phyloP scores from a whole-genome alignment of 169 alveolate species.

The Ichthyophthirius multifiliis region DNA sequence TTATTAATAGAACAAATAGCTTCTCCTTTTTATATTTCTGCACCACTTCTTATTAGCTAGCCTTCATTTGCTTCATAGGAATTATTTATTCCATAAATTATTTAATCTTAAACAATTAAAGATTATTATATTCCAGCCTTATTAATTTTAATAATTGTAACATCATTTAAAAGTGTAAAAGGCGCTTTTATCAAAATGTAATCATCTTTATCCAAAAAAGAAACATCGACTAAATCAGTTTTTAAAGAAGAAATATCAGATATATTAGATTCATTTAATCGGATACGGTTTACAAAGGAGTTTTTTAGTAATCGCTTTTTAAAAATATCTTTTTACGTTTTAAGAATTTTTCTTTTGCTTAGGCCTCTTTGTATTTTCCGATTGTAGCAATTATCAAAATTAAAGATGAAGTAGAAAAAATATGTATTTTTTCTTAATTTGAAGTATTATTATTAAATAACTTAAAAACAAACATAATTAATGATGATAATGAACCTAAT shows the following conservation, averaged over 20 bases:
- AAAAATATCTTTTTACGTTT: too few species aligned
- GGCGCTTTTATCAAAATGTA: constrained; percentile 15
- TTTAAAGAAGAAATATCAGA: too few species aligned
- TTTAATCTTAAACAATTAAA: constrained; percentile 23
- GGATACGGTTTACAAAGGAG: too few species aligned
- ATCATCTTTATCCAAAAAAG: constrained; percentile 38
- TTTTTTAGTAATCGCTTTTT: too few species aligned
- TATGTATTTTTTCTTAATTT: constrained; percentile 11
- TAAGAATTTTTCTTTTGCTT: too few species aligned
- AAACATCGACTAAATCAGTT: too few species aligned
- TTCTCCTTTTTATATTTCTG: constrained; percentile 26
- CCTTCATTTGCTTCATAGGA: constrained; percentile 23
- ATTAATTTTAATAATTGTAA: background rate
- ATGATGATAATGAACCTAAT: constrained; percentile 28
- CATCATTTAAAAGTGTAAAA: constrained; percentile 27
- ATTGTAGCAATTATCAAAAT: constrained; percentile 13
- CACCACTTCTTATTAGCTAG: constrained; percentile 25
- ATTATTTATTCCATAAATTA: constrained; percentile 39
- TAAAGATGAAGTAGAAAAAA: constrained; percentile 33
- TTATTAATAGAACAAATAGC: constrained; percentile 16
- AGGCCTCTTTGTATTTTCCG: constrained; percentile 38
- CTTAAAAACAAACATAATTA: constrained; percentile 38
- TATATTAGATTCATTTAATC: too few species aligned
- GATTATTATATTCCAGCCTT: too few species aligned
- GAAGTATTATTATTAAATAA: background rate